Percentiles rank a stretch among this genome's conserved stretches.
Conservation (phyloP, 106 monocot genomes). For the Phalaenopsis aphrodite region DNA sequence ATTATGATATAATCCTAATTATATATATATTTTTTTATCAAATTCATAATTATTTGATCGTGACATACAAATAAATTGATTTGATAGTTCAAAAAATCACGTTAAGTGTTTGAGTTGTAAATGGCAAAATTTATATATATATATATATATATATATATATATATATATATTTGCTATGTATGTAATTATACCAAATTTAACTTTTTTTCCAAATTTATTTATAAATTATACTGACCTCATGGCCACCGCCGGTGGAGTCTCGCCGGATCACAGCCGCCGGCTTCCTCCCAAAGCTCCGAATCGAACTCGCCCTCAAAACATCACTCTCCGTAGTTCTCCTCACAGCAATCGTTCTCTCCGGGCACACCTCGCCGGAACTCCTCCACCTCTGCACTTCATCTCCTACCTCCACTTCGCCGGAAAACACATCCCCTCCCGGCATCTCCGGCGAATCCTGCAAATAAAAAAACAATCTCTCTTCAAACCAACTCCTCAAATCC, state of each 20-base stretch:
- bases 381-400: conserved; percentile 36
- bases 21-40: too few relatives aligned
- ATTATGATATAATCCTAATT: too few relatives aligned
- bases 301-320: conserved; percentile 34
- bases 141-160: too few relatives aligned
- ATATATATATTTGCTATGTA: too few relatives aligned
- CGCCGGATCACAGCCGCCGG: conserved; percentile 28
- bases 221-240: conserved; percentile 52
- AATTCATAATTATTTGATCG: too few relatives aligned
- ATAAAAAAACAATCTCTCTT: neutral
- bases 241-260: conserved; percentile 48
- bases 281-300: conserved; percentile 52
- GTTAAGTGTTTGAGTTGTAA: too few relatives aligned
- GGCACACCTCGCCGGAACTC: conserved; percentile 54
- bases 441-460: conserved; percentile 67
- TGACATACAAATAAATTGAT: too few relatives aligned
- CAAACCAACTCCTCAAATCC: conserved; percentile 5
- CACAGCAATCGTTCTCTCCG: conserved; percentile 49
- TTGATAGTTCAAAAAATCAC: too few relatives aligned
- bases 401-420: neutral
- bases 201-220: too few relatives aligned
- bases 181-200: too few relatives aligned
- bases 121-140: too few relatives aligned
- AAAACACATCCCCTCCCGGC: conserved; percentile 39
- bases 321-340: conserved; percentile 42